Percentiles rank a stretch among this genome's conserved stretches.
These are phyloP conservation scores for Glomus cerebriforme DNA, from an alignment of 192 early-diverging fungal genomes.

Conservation along the genomic window DNA sequence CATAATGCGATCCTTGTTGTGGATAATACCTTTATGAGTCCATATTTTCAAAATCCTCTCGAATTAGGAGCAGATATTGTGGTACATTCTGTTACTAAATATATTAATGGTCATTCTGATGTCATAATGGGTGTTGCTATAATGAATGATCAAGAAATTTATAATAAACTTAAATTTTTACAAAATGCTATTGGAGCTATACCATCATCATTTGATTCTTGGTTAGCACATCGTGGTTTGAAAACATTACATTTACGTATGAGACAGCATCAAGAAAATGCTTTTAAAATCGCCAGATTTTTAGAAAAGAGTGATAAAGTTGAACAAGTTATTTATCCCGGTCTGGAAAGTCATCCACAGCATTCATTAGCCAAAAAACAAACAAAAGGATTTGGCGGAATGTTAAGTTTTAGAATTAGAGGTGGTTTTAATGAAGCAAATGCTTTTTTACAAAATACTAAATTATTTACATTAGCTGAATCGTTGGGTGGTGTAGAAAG, in stretches of 20 bases:
- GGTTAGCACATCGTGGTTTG: conserved; percentile 89
- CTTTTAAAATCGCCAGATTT: conserved; percentile 77
- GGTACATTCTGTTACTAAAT: conserved; percentile 97
- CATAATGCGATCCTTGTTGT: conserved; percentile 72
- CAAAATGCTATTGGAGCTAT: conserved; percentile 98
- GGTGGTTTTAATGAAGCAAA: conserved; percentile 80
- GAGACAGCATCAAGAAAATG: conserved; percentile 86
- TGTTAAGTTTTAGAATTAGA: conserved; percentile 93
- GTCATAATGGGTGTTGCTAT: conserved; percentile 96
- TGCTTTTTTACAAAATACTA: conserved; percentile 76
- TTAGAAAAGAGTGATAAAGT: conserved; percentile 74
- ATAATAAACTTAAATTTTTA: conserved; percentile 81
- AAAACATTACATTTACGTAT: conserved; percentile 97
- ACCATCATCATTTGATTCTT: conserved; percentile 96
- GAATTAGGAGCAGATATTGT: conserved; percentile 94
- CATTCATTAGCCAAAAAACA: conserved; percentile 89
- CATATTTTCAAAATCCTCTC: conserved; percentile 91
- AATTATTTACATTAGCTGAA: conserved; percentile 94
- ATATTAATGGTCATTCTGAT: conserved; percentile 98
- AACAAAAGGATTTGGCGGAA: conserved; percentile 92
- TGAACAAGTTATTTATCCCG: conserved; percentile 91
- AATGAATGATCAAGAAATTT: conserved; percentile 73
- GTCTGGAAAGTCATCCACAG: conserved; percentile 86
- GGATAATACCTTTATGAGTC: conserved; percentile 87
- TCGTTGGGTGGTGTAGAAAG: conserved; percentile 95